Evolutionary conservation across 1,284 basidiomycete genomes (phyloP).

Genomic region (Pascua guehoae): DNA sequence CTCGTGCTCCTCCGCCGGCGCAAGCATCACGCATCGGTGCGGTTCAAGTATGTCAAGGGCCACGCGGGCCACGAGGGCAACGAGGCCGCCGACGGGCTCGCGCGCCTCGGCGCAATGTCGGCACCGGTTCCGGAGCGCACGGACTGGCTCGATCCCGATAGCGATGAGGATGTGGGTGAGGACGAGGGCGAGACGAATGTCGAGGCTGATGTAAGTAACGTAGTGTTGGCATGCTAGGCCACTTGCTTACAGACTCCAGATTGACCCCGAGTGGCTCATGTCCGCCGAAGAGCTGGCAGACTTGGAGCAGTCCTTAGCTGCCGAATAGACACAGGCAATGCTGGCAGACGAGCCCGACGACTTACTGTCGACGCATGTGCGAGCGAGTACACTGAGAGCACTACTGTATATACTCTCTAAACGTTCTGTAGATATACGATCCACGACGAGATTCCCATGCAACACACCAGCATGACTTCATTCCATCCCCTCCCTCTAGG

Average conservation of each 20-base stretch:
- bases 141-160: conserved; percentile 33
- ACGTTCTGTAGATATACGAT: no score
- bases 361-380: conserved; percentile 34
- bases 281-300: conserved; percentile 26
- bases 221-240: conserved; percentile 29
- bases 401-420: no score
- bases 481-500: background rate
- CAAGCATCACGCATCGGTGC: conserved; percentile 19
- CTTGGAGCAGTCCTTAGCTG: conserved; percentile 27
- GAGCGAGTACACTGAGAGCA: conserved; percentile 37
- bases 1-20: conserved; percentile 39
- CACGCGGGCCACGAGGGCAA: conserved; percentile 46
- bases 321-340: background rate
- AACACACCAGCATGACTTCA: background rate
- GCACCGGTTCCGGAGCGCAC: conserved; percentile 25
- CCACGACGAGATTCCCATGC: no score
- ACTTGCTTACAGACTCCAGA: conserved; percentile 17
- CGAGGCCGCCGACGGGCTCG: conserved; percentile 46
- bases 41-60: conserved; percentile 44
- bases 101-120: conserved; percentile 34
- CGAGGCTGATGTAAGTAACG: conserved; percentile 5
- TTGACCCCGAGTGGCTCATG: conserved; percentile 39
- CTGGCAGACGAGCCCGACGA: conserved; percentile 27
- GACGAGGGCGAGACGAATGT: background rate
- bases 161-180: background rate